Evolutionary conservation across 2,329 filamentous ascomycete genomes (phyloP).

Genomic region (Diplodia seriata): DNA sequence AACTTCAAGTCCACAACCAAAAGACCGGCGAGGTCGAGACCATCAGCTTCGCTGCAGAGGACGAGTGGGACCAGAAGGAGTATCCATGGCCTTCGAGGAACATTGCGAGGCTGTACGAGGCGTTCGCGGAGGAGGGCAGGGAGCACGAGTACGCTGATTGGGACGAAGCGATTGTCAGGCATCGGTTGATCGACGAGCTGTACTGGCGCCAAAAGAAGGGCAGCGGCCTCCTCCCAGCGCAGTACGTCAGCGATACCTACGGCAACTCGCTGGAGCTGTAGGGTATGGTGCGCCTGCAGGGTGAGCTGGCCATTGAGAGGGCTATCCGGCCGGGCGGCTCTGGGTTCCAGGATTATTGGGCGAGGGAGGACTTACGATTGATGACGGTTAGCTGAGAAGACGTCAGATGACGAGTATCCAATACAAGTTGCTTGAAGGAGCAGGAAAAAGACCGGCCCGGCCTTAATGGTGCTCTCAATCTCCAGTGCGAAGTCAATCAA

Average conservation of each 20-base stretch:
- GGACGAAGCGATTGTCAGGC: slow-evolving; percentile 45
- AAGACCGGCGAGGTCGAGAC: slow-evolving; percentile 53
- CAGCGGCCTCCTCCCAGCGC: neutral
- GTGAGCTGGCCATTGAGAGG: neutral
- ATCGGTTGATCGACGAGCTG: slow-evolving; percentile 48
- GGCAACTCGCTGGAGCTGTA: slow-evolving; percentile 34
- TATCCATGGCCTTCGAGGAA: slow-evolving; percentile 50
- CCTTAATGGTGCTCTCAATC: neutral
- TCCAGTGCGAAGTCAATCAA: neutral
- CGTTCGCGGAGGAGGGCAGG: slow-evolving; percentile 52
- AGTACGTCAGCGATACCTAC: slow-evolving; percentile 23
- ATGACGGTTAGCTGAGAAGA: neutral
- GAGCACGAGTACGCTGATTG: slow-evolving; percentile 43
- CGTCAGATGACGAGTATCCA: slow-evolving; percentile 1
- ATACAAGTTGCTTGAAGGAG: neutral
- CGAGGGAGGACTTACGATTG: slow-evolving; percentile 1
- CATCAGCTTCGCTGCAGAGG: slow-evolving; percentile 49
- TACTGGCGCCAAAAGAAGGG: slow-evolving; percentile 44
- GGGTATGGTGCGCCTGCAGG: neutral
- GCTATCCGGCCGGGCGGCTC: neutral
- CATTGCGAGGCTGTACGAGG: slow-evolving; percentile 65
- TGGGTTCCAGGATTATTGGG: neutral
- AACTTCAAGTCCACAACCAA: slow-evolving; percentile 60
- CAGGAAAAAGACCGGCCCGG: slow-evolving; percentile 7
- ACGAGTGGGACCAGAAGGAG: slow-evolving; percentile 41